Conservation (phyloP, 768 basidiomycete species). For the Gymnopilus dilepis region DNA sequence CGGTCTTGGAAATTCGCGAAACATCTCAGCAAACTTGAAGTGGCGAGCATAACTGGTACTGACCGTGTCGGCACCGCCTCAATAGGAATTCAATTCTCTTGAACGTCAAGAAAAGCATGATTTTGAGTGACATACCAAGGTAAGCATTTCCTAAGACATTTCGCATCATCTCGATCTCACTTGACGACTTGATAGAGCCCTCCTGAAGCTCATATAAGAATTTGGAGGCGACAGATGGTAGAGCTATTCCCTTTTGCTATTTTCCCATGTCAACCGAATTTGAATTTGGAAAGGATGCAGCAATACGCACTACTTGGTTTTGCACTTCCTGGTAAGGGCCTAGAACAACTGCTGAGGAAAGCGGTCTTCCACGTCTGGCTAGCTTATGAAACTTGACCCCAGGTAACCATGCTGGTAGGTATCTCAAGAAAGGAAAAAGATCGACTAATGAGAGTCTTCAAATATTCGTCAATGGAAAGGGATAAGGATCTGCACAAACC, state of each 20-base stretch:
- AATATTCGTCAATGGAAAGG: too few relatives aligned
- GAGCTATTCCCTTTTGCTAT: conserved; percentile 11
- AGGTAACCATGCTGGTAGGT: conserved; percentile 22
- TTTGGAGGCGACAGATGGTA: conserved; percentile 9
- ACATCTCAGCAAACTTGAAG: background rate
- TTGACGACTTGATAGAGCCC: background rate
- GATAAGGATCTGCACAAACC: background rate
- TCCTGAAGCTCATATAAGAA: conserved; percentile 10
- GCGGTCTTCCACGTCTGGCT: conserved; percentile 6
- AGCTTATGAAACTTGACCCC: conserved; percentile 18
- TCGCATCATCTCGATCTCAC: conserved; percentile 7
- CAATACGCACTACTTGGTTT: conserved; percentile 14
- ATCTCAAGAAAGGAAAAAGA: conserved; percentile 13
- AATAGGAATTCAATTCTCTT: background rate
- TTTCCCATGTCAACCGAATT: background rate
- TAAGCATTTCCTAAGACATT: conserved; percentile 10
- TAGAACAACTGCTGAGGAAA: conserved; percentile 4
- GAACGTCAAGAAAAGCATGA: background rate
- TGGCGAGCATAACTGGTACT: too few relatives aligned
- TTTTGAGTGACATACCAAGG: background rate
- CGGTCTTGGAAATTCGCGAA: conserved; percentile 7
- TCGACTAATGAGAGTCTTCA: background rate
- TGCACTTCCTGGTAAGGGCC: conserved; percentile 14
- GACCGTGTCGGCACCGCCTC: conserved; percentile 23
- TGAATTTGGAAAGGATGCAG: too few relatives aligned